A percentile compares a stretch with the other conserved stretches of the same genome.
Conservation (phyloP, 2,329 filamentous ascomycete species). For the Plenodomus biglobosus region DNA sequence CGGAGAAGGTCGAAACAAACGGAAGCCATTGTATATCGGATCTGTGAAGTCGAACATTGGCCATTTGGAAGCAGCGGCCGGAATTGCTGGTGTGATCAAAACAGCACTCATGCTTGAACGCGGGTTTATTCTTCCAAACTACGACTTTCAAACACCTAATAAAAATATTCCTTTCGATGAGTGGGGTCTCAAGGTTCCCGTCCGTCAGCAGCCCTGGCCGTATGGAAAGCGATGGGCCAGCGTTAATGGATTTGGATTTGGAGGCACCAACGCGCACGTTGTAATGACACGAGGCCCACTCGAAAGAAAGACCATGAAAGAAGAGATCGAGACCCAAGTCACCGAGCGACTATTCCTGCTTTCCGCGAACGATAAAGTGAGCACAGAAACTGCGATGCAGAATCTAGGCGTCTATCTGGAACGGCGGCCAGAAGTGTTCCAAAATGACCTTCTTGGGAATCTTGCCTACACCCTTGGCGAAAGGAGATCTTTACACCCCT, state of each 20-base stretch:
- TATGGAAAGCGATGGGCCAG: conserved; percentile 31
- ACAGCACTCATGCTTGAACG: neutral
- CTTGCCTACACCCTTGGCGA: conserved; percentile 31
- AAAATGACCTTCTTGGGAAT: conserved; percentile 27
- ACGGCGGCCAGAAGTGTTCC: conserved; percentile 28
- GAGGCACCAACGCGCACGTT: conserved; percentile 44
- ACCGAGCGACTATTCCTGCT: conserved; percentile 16
- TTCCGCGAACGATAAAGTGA: conserved; percentile 22
- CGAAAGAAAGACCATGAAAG: neutral
- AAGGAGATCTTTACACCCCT: conserved; percentile 23
- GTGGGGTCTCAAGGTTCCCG: conserved; percentile 6
- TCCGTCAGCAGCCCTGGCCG: conserved; percentile 1
- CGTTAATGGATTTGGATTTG: conserved; percentile 53
- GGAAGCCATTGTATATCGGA: conserved; percentile 26
- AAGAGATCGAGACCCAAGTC: conserved; percentile 8
- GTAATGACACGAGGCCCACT: conserved; percentile 13
- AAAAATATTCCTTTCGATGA: conserved; percentile 8
- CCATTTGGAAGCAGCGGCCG: neutral
- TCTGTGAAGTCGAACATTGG: conserved; percentile 36
- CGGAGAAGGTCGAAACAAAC: conserved; percentile 18
- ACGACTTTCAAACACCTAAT: conserved; percentile 14
- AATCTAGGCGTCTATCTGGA: conserved; percentile 30
- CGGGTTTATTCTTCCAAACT: conserved; percentile 26
- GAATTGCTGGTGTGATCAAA: neutral
- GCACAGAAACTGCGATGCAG: conserved; percentile 20